These are phyloP conservation scores for Protomyces lactucae-debilis DNA, from an alignment of 1,139 yeast genomes.

Conservation along the genomic window DNA sequence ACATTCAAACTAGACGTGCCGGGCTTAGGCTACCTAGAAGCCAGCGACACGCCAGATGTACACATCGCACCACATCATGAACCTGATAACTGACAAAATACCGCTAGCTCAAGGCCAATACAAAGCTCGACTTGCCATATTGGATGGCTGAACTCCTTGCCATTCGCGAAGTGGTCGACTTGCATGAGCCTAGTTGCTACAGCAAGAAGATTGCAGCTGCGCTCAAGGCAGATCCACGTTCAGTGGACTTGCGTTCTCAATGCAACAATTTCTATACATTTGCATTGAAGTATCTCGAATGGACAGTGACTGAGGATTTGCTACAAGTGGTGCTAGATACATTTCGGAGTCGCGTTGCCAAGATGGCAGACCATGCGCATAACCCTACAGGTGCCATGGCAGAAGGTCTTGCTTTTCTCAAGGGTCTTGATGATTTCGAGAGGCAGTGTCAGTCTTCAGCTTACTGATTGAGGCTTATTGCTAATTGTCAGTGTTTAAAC, in stretches of 20 bases:
- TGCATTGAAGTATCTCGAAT: slow-evolving; percentile 34
- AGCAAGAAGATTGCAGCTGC: slow-evolving; percentile 67
- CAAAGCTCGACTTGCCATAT: slow-evolving; percentile 73
- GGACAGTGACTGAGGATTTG: slow-evolving; percentile 24
- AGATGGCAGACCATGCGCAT: slow-evolving; percentile 66
- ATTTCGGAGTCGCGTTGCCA: slow-evolving; percentile 60
- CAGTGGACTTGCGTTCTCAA: slow-evolving; percentile 64
- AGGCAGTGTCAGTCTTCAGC: slow-evolving; percentile 40
- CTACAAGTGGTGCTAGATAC: slow-evolving; percentile 37
- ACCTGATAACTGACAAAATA: not conserved
- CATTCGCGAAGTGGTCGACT: slow-evolving; percentile 43
- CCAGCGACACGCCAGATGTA: slow-evolving; percentile 12
- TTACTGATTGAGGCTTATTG: no score
- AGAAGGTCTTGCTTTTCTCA: slow-evolving; percentile 48
- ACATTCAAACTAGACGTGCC: slow-evolving; percentile 29
- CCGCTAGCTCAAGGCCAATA: slow-evolving; percentile 50
- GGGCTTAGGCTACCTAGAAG: slow-evolving; percentile 30
- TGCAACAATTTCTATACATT: slow-evolving; percentile 62
- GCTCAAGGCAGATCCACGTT: slow-evolving; percentile 65
- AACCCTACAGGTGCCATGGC: slow-evolving; percentile 45
- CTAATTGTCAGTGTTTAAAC: slow-evolving; percentile 45
- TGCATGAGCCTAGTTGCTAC: slow-evolving; percentile 39
- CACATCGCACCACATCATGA: not conserved
- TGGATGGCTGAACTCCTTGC: slow-evolving; percentile 87
- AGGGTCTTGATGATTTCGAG: slow-evolving; percentile 73